Evolutionary conservation across 2,329 filamentous ascomycete species (phyloP).

Genomic region (Fonsecaea monophora): DNA sequence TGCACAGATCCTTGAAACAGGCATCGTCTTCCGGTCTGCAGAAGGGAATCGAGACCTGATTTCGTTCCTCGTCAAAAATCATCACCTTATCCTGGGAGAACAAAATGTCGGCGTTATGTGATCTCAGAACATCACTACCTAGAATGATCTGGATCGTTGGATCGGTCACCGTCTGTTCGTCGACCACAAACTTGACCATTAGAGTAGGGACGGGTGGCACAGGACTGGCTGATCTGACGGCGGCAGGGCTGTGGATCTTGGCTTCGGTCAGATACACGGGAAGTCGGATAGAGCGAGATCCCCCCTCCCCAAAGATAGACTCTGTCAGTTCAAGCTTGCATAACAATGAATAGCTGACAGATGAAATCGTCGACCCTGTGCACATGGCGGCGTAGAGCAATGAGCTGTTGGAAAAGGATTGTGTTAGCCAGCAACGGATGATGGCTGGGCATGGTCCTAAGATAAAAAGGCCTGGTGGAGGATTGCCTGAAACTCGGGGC

Average conservation of each 20-base stretch:
- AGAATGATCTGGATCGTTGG: slow-evolving; percentile 81
- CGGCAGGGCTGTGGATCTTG: slow-evolving; percentile 76
- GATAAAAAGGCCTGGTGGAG: slow-evolving; percentile 83
- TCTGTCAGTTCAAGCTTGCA: slow-evolving; percentile 74
- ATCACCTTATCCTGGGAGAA: slow-evolving; percentile 92
- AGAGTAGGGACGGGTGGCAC: slow-evolving; percentile 82
- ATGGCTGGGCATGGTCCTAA: slow-evolving; percentile 91
- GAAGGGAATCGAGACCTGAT: slow-evolving; percentile 87
- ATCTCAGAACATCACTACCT: slow-evolving; percentile 83
- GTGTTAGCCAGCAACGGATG: slow-evolving; percentile 92
- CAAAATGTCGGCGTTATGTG: slow-evolving; percentile 86
- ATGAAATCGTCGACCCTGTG: slow-evolving; percentile 86
- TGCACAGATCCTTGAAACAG: slow-evolving; percentile 78
- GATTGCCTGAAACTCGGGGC: slow-evolving; percentile 67
- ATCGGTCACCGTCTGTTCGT: slow-evolving; percentile 57
- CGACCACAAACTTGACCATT: slow-evolving; percentile 77
- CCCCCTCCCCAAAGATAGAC: slow-evolving; percentile 71
- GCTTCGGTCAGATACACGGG: slow-evolving; percentile 91
- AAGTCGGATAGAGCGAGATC: slow-evolving; percentile 72
- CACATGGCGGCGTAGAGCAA: slow-evolving; percentile 91
- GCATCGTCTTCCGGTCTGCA: slow-evolving; percentile 88
- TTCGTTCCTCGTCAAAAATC: slow-evolving; percentile 83
- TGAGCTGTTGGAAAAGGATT: slow-evolving; percentile 85
- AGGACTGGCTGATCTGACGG: slow-evolving; percentile 71
- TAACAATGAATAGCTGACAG: slow-evolving; percentile 76